These are phyloP conservation scores for Penicillium sp. DNA, from an alignment of 2,329 filamentous ascomycete genomes.

Conservation along the genomic window DNA sequence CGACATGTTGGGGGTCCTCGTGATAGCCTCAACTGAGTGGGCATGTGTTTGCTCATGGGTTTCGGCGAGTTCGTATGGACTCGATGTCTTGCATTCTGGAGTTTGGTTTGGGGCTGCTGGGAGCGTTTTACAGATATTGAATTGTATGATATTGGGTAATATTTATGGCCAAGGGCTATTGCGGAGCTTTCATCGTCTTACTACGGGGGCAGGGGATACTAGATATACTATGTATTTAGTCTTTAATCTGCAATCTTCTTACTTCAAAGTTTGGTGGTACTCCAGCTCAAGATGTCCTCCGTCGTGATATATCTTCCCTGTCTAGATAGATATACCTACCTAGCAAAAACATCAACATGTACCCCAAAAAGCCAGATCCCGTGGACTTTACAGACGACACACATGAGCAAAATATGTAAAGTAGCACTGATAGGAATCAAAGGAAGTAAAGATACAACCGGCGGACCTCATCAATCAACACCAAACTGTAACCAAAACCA, in stretches of 20 bases:
- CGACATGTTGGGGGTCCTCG: slow-evolving; percentile 47
- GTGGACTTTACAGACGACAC: too few relatives aligned
- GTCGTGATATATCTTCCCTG: too few relatives aligned
- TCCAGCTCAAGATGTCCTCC: too few relatives aligned
- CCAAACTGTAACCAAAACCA: slow-evolving; percentile 5
- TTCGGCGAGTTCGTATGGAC: not conserved
- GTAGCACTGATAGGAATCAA: not conserved
- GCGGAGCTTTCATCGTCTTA: too few relatives aligned
- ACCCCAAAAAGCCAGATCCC: too few relatives aligned
- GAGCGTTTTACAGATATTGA: not conserved
- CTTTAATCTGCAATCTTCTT: too few relatives aligned
- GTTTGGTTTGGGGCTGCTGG: not conserved
- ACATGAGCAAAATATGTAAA: not conserved
- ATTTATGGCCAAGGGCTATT: too few relatives aligned
- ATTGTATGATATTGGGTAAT: not conserved
- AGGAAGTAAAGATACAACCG: not conserved
- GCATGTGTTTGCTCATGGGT: not conserved
- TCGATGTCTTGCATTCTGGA: not conserved
- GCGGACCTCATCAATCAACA: not conserved
- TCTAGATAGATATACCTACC: too few relatives aligned
- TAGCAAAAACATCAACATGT: too few relatives aligned
- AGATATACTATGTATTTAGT: too few relatives aligned
- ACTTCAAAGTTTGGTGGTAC: too few relatives aligned
- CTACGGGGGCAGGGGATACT: too few relatives aligned
- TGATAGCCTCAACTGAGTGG: slow-evolving; percentile 56